These are phyloP conservation scores for Solanum hybrid DNA, from an alignment of 305 asterid species.

Conservation along the genomic window DNA sequence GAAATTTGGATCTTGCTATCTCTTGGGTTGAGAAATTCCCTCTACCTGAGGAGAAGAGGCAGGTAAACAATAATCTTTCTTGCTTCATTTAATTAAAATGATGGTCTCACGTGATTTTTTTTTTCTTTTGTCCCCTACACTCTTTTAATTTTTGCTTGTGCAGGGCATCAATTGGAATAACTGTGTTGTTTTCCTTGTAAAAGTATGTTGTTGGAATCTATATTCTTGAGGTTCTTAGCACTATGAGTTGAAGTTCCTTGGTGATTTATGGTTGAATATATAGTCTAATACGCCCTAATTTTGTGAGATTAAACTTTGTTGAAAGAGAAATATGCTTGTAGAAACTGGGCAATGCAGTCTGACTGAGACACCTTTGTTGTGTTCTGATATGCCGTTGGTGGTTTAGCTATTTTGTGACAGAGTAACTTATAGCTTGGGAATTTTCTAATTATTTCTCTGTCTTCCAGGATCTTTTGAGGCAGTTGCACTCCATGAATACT, in stretches of 20 bases:
- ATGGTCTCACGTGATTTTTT: background rate
- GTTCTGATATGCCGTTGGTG: background rate
- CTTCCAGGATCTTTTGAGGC: conserved; percentile 72
- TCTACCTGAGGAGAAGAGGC: conserved; percentile 64
- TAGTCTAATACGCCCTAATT: background rate
- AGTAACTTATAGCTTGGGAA: background rate
- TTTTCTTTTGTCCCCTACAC: background rate
- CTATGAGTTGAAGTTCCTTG: background rate
- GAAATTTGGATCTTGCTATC: conserved; percentile 53
- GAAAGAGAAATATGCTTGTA: background rate
- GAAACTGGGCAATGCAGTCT: background rate
- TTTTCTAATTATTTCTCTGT: background rate
- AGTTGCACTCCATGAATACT: conserved; percentile 45
- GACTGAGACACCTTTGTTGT: background rate
- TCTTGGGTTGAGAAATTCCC: conserved; percentile 72
- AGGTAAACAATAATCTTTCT: conserved; percentile 36
- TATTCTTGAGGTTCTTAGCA: background rate
- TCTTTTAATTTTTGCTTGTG: background rate
- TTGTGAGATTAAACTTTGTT: background rate
- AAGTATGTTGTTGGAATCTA: background rate
- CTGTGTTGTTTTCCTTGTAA: background rate
- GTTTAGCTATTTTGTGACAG: background rate
- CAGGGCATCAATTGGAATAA: background rate
- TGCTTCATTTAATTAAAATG: background rate
- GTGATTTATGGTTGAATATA: background rate